phyloP scores from a whole-genome alignment of 2,329 filamentous ascomycete species.

The Aspergillus sp. region DNA sequence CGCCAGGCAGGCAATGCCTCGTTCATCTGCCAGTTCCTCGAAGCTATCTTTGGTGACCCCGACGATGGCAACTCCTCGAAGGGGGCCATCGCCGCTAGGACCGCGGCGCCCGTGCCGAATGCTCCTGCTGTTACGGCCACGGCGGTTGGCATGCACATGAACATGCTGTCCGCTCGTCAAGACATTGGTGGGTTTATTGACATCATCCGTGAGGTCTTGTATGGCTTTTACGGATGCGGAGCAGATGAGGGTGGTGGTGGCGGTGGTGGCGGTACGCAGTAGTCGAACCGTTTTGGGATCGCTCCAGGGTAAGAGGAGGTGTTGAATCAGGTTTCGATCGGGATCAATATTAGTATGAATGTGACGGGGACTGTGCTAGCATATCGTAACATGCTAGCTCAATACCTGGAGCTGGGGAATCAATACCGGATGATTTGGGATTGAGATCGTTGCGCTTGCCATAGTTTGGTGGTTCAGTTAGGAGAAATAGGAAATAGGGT shows the following conservation, averaged over 20 bases:
- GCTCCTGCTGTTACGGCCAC: neutral
- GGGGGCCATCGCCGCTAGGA: neutral
- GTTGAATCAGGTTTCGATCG: too few species aligned
- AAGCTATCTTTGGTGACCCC: neutral
- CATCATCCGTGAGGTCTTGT: neutral
- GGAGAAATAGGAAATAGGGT: too few species aligned
- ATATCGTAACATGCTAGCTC: too few species aligned
- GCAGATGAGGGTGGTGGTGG: neutral
- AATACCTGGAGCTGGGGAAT: too few species aligned
- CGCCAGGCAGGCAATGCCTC: neutral
- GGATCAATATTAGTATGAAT: too few species aligned
- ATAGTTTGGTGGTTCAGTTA: too few species aligned
- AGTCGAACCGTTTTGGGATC: too few species aligned
- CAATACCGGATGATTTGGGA: too few species aligned
- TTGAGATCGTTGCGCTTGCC: too few species aligned
- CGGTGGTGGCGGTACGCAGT: too few species aligned
- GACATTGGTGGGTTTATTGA: neutral
- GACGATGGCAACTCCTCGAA: neutral
- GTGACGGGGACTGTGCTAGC: too few species aligned
- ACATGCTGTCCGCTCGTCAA: neutral
- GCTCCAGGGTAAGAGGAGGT: too few species aligned
- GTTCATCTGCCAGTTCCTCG: neutral
- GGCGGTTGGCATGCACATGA: neutral
- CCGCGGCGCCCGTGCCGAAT: neutral
- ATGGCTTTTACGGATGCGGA: neutral